Base-by-base conservation (phyloP, 805 yeast species). In the Pichia insulana region DNA sequence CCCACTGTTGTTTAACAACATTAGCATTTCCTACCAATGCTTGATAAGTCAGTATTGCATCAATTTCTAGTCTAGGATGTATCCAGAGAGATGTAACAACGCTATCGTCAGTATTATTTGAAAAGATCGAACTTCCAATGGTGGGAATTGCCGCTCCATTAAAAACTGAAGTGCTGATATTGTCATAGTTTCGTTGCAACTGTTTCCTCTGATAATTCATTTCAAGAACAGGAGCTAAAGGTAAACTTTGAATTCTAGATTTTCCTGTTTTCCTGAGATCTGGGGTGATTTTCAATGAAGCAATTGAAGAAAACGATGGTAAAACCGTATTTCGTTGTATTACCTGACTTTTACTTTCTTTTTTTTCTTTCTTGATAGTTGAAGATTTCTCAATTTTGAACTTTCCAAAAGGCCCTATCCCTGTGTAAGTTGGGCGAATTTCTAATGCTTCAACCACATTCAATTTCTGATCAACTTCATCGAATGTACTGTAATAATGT, bases 391-490 rank as follows among this genome's bases (percentile, higher is more conserved):
- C 17, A 10, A 32, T 18, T 7, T 22, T 16, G 13, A 45, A 33
- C 4, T 37, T 30, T 10, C 59, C 56, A 49, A 62, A 62, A 2
- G 66, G 65, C 0, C 65, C 65, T 7, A 39, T 31, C 1, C 44
- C 26, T 39, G 62, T 53, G 2, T 65, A 67, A 2, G 62, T 25
- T 4, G 11, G 62, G n/a, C 48, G 41, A 7, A 34, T 11, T 32
- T 18, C 41, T 40, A 36, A n/a, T 8, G 33, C 38, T 13, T 50
- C 50, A n/a, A 56, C 22, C 18, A 30, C 20, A 15, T 65, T 66
- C n/a, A 74, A 48, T 15, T 55, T 63, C 0, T 49, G 47, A 44
- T 65, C 70, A 43, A 75, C 52, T 41, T 67, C 67, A 6, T 56
- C 58, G 47, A 63, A 65, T 12, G 69, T 68, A 9, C 57, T 49